Conservation (phyloP, 192 early-diverging fungal species). For the Coemansia sp. region DNA sequence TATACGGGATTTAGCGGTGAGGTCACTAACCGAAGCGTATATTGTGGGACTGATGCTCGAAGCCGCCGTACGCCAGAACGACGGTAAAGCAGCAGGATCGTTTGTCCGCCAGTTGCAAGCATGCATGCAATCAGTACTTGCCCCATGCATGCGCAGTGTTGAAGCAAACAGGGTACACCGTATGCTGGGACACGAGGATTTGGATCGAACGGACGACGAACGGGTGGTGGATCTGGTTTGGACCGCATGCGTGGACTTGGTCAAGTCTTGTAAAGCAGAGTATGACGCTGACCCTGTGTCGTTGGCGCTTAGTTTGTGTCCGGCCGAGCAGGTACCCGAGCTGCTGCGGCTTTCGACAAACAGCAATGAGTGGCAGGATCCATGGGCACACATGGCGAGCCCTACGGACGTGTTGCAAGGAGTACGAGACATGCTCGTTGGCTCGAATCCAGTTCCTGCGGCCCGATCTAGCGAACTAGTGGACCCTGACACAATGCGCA, state of each 20-base stretch:
- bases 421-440: slow-evolving; percentile 9
- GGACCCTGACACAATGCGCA: slow-evolving; percentile 20
- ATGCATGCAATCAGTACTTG: slow-evolving; percentile 12
- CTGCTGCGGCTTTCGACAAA: slow-evolving; percentile 16
- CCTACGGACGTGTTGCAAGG: not conserved
- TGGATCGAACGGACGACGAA: slow-evolving; percentile 9
- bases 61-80: slow-evolving; percentile 8
- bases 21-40: slow-evolving; percentile 18
- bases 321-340: slow-evolving; percentile 21
- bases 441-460: not conserved
- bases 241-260: slow-evolving; percentile 14
- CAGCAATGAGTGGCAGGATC: slow-evolving; percentile 8
- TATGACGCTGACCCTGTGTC: slow-evolving; percentile 21
- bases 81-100: slow-evolving; percentile 12
- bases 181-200: not conserved
- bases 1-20: slow-evolving; percentile 21
- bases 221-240: slow-evolving; percentile 30
- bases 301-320: slow-evolving; percentile 36
- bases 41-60: slow-evolving; percentile 28
- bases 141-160: not conserved
- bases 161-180: slow-evolving; percentile 16
- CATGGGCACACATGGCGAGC: not conserved
- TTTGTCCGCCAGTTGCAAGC: slow-evolving; percentile 30
- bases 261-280: not conserved
- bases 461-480: not conserved